Conservation (phyloP, 768 basidiomycete genomes). For the Trametes meyenii region DNA sequence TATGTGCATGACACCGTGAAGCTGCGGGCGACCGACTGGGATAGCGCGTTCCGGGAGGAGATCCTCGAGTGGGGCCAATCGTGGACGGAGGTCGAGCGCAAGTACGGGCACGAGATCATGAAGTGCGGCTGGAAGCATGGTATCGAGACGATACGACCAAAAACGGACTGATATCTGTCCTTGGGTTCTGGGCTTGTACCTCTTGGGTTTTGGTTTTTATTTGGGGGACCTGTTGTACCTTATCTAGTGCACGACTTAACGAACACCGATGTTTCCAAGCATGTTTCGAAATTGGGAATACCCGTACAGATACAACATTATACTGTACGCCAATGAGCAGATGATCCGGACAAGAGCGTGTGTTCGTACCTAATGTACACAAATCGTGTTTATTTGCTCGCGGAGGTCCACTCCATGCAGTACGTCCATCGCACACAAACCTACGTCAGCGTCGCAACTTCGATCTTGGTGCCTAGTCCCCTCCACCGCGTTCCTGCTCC, state of each 20-base stretch:
- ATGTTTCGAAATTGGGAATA: neutral
- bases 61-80: constrained; percentile 38
- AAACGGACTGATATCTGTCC: neutral
- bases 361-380: neutral
- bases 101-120: constrained; percentile 1
- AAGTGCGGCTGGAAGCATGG: constrained; percentile 12
- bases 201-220: neutral
- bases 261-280: neutral
- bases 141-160: neutral
- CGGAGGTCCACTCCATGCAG: neutral
- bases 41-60: constrained; percentile 35
- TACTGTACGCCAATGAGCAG: neutral
- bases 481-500: constrained; percentile 85
- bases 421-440: neutral
- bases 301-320: neutral
- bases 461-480: constrained; percentile 67
- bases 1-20: constrained; percentile 25
- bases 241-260: neutral
- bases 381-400: no score
- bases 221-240: neutral
- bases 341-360: neutral
- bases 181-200: neutral
- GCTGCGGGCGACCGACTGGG: constrained; percentile 17
- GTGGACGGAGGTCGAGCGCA: constrained; percentile 31
- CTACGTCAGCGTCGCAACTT: constrained; percentile 48